Base-by-base conservation (phyloP, 2,329 filamentous ascomycete genomes). In the Teratosphaeria nubilosa region DNA sequence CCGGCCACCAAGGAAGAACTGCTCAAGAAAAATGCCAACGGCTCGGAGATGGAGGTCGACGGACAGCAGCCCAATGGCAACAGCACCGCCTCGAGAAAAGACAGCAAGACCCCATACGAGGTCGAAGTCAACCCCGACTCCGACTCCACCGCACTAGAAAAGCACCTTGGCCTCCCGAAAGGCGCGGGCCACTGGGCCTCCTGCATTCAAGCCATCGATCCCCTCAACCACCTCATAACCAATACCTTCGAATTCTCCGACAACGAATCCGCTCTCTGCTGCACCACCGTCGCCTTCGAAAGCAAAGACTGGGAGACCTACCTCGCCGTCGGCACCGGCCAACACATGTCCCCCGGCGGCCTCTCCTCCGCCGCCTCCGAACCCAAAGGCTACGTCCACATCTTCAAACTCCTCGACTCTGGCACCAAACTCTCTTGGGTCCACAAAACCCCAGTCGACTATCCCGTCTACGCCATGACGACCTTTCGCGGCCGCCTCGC, bases 351-450 rank as follows among this genome's bases (percentile, higher is more conserved):
- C 10, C 61, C 65, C 34, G 59, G 59, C 25, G 65, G 60, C 13
- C 25, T 53, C n/a, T 20, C 22, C 7, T 30, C 53, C 3, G 7
- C 53, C 16, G 31, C 30, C 25, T 60, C 59, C 11, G 60, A 63
- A 37, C 58, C 59, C 9, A 65, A 63, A 61, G 94, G 92, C 0
- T 96, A 87, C 65, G 88, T 99, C 37, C 90, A 96, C 68, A 88
- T 97, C 27, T 99, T 96, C 73, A 85, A 90, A 50, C 90, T 99
- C 72, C 83, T 87, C 55, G 87, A 95, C 54, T 85, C 90, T 61
- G 95, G 95, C n/a, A 85, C 85, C 57, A 85, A 90, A 67, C 81
- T 99, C 16, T 89, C 96, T 68, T 94, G 97, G 59, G 91, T 96
- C 62, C 94, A 99, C 76, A 96, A 96, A 74, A 99, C 95, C 0